These are phyloP conservation scores for Plasmodium chabaudi DNA, from an alignment of 169 alveolate species.

Conservation along the genomic window DNA sequence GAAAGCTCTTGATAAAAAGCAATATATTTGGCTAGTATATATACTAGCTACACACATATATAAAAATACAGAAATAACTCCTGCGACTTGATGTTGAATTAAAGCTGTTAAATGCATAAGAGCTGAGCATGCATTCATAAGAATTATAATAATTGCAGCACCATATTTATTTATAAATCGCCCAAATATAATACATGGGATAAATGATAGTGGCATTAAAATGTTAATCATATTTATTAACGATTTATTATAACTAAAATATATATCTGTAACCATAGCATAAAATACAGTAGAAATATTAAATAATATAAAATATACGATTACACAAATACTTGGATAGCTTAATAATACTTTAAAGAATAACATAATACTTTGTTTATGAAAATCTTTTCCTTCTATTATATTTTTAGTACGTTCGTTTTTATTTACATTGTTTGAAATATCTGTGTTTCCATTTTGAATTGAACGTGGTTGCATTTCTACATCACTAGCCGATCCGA, in stretches of 20 bases:
- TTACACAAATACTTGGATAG: slow-evolving; percentile 52
- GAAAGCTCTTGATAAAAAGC: slow-evolving; percentile 77
- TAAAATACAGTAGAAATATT: slow-evolving; percentile 60
- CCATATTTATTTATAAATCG: slow-evolving; percentile 70
- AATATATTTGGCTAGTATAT: slow-evolving; percentile 80
- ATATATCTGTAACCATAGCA: slow-evolving; percentile 70
- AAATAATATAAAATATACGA: slow-evolving; percentile 40
- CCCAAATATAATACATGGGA: slow-evolving; percentile 72
- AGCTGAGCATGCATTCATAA: slow-evolving; percentile 76
- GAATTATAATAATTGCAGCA: slow-evolving; percentile 60
- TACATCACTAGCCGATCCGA: not conserved
- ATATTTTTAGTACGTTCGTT: not conserved
- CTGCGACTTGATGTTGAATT: slow-evolving; percentile 49
- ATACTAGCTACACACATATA: slow-evolving; percentile 79
- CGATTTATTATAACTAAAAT: slow-evolving; percentile 58
- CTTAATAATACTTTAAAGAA: slow-evolving; percentile 43
- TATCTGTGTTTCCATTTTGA: not conserved
- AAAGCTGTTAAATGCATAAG: slow-evolving; percentile 77
- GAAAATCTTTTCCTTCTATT: slow-evolving; percentile 10
- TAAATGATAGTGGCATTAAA: slow-evolving; percentile 38
- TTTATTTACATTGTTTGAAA: not conserved
- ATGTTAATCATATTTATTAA: slow-evolving; percentile 39
- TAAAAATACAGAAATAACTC: slow-evolving; percentile 72
- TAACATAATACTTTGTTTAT: slow-evolving; percentile 20
- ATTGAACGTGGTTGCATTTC: not conserved